Percentiles rank a stretch among this genome's conserved stretches.
Conservation (phyloP, 495 filamentous ascomycete species). For the Clohesyomyces aquaticus region DNA sequence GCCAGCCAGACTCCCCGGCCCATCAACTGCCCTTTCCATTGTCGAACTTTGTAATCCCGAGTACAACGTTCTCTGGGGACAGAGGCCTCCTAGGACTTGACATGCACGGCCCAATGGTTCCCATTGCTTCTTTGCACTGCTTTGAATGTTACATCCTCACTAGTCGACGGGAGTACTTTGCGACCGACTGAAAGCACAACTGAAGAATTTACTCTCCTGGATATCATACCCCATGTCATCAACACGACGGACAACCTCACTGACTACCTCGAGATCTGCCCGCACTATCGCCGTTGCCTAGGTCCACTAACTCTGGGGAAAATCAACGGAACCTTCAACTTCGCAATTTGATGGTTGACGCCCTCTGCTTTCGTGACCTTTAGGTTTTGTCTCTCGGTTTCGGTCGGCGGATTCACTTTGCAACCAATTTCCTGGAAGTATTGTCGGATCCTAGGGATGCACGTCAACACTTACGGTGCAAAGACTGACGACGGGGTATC, state of each 20-base stretch:
- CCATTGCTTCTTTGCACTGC: too few species aligned
- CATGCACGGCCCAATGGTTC: too few species aligned
- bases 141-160: too few species aligned
- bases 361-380: conserved; percentile 65
- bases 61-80: too few species aligned
- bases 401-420: conserved; percentile 55
- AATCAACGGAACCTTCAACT: conserved; percentile 74
- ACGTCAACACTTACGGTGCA: background rate
- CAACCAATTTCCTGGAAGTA: conserved; percentile 89
- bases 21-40: conserved; percentile 46
- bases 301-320: conserved; percentile 64
- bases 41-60: conserved; percentile 51
- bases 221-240: too few species aligned
- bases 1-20: conserved; percentile 27
- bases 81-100: too few species aligned
- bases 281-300: conserved; percentile 12
- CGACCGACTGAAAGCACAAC: too few species aligned
- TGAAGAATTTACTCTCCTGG: too few species aligned
- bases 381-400: conserved; percentile 52
- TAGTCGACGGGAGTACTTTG: too few species aligned
- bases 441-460: conserved; percentile 51
- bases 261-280: too few species aligned
- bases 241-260: too few species aligned
- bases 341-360: conserved; percentile 63
- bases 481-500: background rate